phyloP scores from a whole-genome alignment of 139 green algal genomes.

The Dunaliella primolecta region DNA sequence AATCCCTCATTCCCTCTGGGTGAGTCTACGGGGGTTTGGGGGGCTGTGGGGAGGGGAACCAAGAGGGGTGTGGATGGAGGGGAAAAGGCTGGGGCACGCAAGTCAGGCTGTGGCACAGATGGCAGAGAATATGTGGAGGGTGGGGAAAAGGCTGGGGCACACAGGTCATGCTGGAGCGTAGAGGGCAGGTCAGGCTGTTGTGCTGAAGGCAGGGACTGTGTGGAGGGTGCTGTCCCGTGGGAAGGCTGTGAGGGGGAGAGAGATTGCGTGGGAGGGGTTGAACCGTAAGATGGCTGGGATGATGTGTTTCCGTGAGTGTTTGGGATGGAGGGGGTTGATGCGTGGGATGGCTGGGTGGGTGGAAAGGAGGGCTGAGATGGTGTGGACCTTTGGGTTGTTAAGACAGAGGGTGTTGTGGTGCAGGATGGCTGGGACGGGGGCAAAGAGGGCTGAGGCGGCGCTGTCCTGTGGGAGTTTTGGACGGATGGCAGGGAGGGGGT shows the following conservation, averaged over 20 bases:
- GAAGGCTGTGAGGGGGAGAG: no score
- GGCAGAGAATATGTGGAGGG: not conserved
- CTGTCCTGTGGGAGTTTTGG: no score
- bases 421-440: not conserved
- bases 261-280: no score
- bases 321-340: no score
- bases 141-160: not conserved
- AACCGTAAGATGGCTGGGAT: no score
- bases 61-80: not conserved
- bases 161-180: no score
- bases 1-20: no score
- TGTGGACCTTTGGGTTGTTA: not conserved
- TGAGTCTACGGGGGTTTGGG: not conserved
- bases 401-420: not conserved
- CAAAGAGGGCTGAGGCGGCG: not conserved
- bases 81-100: not conserved
- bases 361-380: not conserved
- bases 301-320: no score
- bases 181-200: no score
- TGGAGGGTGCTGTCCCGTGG: no score
- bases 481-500: not conserved
- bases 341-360: not conserved
- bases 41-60: not conserved
- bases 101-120: not conserved
- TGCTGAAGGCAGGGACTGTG: not conserved